Conservation (phyloP, 2,329 filamentous ascomycete species). For the Corniculantispora saksenae region DNA sequence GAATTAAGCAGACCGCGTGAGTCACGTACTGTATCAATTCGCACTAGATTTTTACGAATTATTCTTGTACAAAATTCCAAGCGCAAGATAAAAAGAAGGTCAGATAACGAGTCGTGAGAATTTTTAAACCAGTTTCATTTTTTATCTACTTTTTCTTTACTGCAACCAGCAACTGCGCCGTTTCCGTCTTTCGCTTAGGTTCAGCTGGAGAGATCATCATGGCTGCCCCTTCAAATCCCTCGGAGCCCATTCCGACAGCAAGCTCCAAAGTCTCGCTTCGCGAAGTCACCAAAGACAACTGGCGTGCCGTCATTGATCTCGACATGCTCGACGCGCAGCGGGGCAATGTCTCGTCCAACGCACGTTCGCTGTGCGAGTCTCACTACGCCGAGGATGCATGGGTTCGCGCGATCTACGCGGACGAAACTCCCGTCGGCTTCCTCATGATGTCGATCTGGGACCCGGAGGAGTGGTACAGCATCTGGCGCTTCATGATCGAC, state of each 20-base stretch:
- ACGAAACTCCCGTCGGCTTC: slow-evolving; percentile 18
- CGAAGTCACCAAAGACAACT: slow-evolving; percentile 19
- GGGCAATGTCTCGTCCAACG: slow-evolving; percentile 19
- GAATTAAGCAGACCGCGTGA: neutral
- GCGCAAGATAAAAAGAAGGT: no score
- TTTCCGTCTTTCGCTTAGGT: no score
- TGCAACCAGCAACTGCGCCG: no score
- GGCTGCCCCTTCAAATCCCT: no score
- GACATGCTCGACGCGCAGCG: slow-evolving; percentile 5
- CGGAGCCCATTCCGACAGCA: neutral
- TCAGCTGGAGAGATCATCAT: no score
- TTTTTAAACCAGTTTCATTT: no score
- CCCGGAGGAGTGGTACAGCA: slow-evolving; percentile 12
- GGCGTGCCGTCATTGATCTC: slow-evolving; percentile 18
- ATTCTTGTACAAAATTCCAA: neutral
- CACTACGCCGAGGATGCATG: slow-evolving; percentile 20
- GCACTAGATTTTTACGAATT: neutral
- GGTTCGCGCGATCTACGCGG: slow-evolving; percentile 20
- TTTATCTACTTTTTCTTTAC: no score
- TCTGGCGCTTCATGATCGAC: slow-evolving; percentile 22
- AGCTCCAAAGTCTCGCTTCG: neutral
- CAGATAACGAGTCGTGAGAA: no score
- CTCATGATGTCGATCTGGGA: slow-evolving; percentile 20
- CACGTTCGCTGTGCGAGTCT: slow-evolving; percentile 16
- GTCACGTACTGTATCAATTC: neutral